Evolutionary conservation across 129 eudicot genomes (phyloP).

Genomic region (Lonicera japonica): DNA sequence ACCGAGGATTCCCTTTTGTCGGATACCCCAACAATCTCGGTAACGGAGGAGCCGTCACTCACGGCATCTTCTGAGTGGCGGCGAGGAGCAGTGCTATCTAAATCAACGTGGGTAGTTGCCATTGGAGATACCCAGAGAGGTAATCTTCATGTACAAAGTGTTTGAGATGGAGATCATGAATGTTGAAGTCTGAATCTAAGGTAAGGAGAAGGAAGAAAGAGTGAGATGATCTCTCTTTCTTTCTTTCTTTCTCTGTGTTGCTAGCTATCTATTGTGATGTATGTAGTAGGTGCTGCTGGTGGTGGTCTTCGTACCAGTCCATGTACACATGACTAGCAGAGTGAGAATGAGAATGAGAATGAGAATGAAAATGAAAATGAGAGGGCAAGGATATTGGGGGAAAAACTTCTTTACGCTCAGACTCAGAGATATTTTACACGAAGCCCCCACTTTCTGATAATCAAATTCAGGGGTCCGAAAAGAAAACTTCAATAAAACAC

Average conservation of each 20-base stretch:
- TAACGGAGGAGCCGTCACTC: background rate
- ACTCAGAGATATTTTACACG: no score
- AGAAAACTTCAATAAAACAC: no score
- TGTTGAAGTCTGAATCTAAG: background rate
- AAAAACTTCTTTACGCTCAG: no score
- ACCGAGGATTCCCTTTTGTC: slow-evolving; percentile 43
- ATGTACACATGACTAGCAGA: no score
- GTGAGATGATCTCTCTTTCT: slow-evolving; percentile 27
- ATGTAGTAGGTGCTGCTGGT: background rate
- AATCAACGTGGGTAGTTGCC: background rate
- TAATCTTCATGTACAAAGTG: background rate
- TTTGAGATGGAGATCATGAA: background rate
- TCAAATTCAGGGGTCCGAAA: no score
- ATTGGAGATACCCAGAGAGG: background rate
- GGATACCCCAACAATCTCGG: slow-evolving; percentile 42
- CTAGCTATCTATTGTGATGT: background rate
- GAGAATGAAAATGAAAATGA: no score
- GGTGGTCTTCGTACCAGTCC: background rate
- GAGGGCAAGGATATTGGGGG: no score
- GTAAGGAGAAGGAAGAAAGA: slow-evolving; percentile 7
- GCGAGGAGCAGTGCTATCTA: background rate
- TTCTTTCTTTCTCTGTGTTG: no score
- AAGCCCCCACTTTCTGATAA: no score
- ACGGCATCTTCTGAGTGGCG: background rate
- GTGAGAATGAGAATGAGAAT: no score